Evolutionary conservation across 2,329 filamentous ascomycete genomes (phyloP).

Genomic region (Arthroderma sp.): DNA sequence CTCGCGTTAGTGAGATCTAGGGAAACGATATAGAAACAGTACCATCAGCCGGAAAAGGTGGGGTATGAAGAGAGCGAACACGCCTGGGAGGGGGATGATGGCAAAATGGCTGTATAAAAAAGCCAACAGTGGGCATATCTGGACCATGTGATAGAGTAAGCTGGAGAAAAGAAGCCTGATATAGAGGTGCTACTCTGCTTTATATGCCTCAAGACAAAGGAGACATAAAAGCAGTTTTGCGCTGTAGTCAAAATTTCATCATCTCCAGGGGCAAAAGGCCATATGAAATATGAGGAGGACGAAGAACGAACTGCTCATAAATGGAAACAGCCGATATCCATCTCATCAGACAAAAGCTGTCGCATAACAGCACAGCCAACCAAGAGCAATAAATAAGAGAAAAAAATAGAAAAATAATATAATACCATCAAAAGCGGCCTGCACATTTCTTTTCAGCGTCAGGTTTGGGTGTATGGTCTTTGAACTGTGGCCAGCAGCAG

Average conservation of each 20-base stretch:
- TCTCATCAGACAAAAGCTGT: background rate
- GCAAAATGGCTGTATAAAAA: background rate
- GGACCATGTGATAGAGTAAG: no score
- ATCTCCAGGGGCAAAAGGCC: background rate
- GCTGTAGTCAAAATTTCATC: no score
- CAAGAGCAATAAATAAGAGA: background rate
- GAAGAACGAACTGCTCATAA: background rate
- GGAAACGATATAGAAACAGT: no score
- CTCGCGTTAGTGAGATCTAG: no score
- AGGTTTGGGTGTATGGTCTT: slow-evolving; percentile 14
- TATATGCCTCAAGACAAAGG: no score
- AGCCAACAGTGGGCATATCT: background rate
- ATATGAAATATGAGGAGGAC: background rate
- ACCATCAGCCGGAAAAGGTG: background rate
- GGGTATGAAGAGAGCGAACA: background rate
- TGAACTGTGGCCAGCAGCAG: slow-evolving; percentile 11
- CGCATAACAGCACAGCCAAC: background rate
- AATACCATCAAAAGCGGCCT: slow-evolving; percentile 36
- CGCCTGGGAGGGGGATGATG: background rate
- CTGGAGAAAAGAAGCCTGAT: no score
- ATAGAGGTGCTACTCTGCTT: no score
- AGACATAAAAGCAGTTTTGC: no score
- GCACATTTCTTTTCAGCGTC: slow-evolving; percentile 30
- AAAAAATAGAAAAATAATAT: slow-evolving; percentile 4
- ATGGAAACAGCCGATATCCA: background rate